Evolutionary conservation across 768 basidiomycete species (phyloP).

Genomic region (Psilocybe cyanescens): DNA sequence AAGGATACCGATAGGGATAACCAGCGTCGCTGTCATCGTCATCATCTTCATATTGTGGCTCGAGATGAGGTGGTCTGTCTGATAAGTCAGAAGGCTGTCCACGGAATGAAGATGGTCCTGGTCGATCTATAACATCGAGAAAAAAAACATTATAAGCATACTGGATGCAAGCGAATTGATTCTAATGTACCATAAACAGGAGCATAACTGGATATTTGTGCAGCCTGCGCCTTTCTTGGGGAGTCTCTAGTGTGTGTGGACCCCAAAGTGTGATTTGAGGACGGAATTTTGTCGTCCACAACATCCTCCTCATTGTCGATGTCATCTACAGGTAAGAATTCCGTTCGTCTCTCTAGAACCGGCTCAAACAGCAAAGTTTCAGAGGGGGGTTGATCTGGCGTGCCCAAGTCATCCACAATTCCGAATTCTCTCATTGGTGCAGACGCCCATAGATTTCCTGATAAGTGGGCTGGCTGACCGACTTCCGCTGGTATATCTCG

Average conservation of each 20-base stretch:
- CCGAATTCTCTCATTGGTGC: background rate
- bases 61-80: background rate
- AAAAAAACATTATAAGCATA: no score
- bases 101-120: constrained; percentile 1
- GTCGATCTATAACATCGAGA: background rate
- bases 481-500: background rate
- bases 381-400: constrained; percentile 23
- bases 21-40: constrained; percentile 12
- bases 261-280: background rate
- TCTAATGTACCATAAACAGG: background rate
- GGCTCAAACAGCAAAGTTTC: constrained; percentile 20
- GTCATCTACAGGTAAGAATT: constrained; percentile 21
- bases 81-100: background rate
- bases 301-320: constrained; percentile 20
- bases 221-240: background rate
- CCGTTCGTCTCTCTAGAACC: background rate
- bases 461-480: background rate
- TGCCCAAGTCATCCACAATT: constrained; percentile 25
- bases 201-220: background rate
- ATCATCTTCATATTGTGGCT: constrained; percentile 16
- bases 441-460: background rate
- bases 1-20: constrained; percentile 17
- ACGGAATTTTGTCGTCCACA: background rate
- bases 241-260: background rate
- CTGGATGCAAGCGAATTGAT: background rate